Percentiles rank a stretch among this genome's conserved stretches.
Evolutionary conservation across 192 early-diverging fungal species (phyloP).

Genomic region (Dispira simplex): DNA sequence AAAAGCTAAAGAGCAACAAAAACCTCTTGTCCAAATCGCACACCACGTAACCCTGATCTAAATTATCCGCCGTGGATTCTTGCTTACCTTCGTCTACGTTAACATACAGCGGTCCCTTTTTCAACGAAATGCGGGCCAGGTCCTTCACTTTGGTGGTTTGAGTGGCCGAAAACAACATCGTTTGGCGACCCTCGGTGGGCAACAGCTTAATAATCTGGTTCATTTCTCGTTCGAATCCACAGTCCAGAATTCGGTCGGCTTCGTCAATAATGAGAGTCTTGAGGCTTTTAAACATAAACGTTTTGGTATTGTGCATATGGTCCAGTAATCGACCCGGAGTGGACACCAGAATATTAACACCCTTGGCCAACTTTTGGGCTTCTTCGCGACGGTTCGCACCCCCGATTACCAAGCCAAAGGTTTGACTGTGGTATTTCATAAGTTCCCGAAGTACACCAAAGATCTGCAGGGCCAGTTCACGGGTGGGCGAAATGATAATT

Average conservation of each 20-base stretch:
- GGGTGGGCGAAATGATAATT: slow-evolving; percentile 91
- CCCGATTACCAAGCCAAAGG: slow-evolving; percentile 97
- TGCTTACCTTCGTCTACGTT: slow-evolving; percentile 98
- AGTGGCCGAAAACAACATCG: slow-evolving; percentile 98
- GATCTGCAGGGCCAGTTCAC: slow-evolving; percentile 97
- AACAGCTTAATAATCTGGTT: slow-evolving; percentile 90
- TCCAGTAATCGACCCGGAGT: slow-evolving; percentile 95
- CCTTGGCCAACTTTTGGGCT: slow-evolving; percentile 88
- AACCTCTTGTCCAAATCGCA: slow-evolving; percentile 87
- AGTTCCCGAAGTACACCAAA: slow-evolving; percentile 97
- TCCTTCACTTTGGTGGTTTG: slow-evolving; percentile 98
- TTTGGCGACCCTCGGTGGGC: slow-evolving; percentile 74
- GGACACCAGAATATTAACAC: slow-evolving; percentile 91
- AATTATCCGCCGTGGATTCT: slow-evolving; percentile 82
- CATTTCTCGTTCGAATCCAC: slow-evolving; percentile 99
- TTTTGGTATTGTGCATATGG: slow-evolving; percentile 97
- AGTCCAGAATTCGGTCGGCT: slow-evolving; percentile 95
- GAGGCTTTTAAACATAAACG: slow-evolving; percentile 88
- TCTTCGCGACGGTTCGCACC: slow-evolving; percentile 95
- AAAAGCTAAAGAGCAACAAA: slow-evolving; percentile 95
- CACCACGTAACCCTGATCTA: slow-evolving; percentile 97
- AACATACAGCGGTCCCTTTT: slow-evolving; percentile 93
- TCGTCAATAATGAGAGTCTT: slow-evolving; percentile 93
- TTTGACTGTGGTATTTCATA: slow-evolving; percentile 87
- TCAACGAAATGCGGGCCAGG: slow-evolving; percentile 93